Evolutionary conservation across 2,329 filamentous ascomycete genomes (phyloP), one percentile per base, ranked within the genome.

Genomic region (Sporothrix humicola): DNA sequence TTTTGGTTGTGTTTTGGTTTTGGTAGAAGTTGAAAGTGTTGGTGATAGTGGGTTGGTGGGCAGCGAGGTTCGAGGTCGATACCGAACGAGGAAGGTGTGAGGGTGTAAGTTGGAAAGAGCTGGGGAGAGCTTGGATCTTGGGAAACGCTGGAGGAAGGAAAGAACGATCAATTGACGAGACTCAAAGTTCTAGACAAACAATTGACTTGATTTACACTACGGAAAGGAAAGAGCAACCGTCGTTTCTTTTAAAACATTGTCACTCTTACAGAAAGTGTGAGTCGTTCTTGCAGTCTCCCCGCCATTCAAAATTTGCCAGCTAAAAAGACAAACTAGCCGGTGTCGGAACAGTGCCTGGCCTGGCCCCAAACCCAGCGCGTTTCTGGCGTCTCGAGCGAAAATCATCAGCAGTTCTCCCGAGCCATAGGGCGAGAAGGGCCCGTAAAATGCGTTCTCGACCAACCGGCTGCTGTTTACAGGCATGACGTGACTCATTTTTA

Each of bases 251-350:
- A 66, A 37, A 31, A 46, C 8, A 31, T 31, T 52, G 61, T 48
- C 61, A 66, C 61, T 10, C 37, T 44, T 20, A 12, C n/a, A 23
- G 1, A 26, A 31, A 23, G 61, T 65, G 42, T 72, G 59, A 59
- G 61, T 72, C 71, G 31, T 50, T 20, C 59, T 20, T 44, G 42
- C n/a, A 23, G 46, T n/a, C 69, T 44, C 71, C 48, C 68, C 61
- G 61, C 61, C 61, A 66, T 70, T 70, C 31, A 59, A 70, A 46
- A 58, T 72, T 54, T 72, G 42, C 42, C 54, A 69, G 44, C 56
- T 68, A 73, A 58, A 48, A 63, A 44, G 13, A 48, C 20, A 48
- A 61, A 58, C 37, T 48, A 73, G 72, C 72, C 72, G 72, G 72
- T 73, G 66, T 71, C 72, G 72, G 72, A 66, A 50, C 63, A 56